These are phyloP conservation scores for Populus davidiana DNA, from an alignment of 345 rosid species.

Conservation along the genomic window DNA sequence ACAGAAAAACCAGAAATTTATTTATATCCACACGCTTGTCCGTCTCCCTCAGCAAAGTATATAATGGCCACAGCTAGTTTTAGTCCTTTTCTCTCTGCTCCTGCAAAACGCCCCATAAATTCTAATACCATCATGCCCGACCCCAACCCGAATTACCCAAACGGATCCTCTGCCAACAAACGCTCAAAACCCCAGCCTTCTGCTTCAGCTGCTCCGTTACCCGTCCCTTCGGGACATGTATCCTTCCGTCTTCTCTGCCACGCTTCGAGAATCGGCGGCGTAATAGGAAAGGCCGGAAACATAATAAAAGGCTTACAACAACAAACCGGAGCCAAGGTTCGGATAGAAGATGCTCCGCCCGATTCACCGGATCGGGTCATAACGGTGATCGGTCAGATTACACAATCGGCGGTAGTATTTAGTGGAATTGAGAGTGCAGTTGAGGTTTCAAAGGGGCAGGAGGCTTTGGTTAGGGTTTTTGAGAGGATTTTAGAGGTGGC, in stretches of 20 bases:
- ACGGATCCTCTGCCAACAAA: conserved; percentile 38
- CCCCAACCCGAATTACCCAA: too few relatives aligned
- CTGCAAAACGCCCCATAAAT: too few relatives aligned
- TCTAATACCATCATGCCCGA: too few relatives aligned
- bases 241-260: conserved; percentile 73
- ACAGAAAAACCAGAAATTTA: too few relatives aligned
- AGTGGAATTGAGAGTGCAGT: too few relatives aligned
- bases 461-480: conserved; percentile 53
- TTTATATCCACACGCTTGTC: too few relatives aligned
- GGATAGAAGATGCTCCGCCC: conserved; percentile 68
- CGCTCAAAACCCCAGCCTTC: conserved; percentile 45
- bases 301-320: conserved; percentile 80
- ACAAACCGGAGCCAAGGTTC: conserved; percentile 68
- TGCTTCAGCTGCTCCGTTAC: conserved; percentile 23
- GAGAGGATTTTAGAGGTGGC: conserved; percentile 58
- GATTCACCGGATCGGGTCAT: conserved; percentile 71
- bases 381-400: conserved; percentile 44
- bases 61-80: too few relatives aligned
- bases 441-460: not conserved
- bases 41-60: too few relatives aligned
- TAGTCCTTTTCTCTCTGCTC: too few relatives aligned
- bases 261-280: conserved; percentile 68
- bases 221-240: conserved; percentile 55
- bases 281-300: conserved; percentile 80
- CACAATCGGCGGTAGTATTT: not conserved